phyloP scores from a whole-genome alignment of 2,329 filamentous ascomycete genomes.

The Plenodomus biglobosus region DNA sequence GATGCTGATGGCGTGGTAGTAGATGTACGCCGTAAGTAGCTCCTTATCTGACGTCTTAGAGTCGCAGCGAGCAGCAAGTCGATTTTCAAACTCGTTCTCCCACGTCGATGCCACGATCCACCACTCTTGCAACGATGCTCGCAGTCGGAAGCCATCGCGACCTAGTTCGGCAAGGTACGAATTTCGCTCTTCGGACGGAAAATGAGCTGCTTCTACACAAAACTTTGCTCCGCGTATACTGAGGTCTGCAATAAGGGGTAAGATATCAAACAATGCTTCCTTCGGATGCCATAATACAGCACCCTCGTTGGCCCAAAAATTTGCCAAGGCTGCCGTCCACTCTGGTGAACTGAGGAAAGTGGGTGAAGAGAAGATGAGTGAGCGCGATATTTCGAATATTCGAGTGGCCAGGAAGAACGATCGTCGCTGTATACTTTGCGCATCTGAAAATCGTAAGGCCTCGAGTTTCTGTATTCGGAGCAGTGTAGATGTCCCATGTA shows the following conservation, averaged over 20 bases:
- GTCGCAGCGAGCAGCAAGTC: not conserved
- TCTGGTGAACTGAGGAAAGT: constrained; percentile 23
- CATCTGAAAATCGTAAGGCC: constrained; percentile 5
- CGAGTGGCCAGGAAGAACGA: constrained; percentile 30
- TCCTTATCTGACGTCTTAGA: constrained; percentile 10
- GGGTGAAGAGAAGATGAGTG: constrained; percentile 27
- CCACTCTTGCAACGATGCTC: constrained; percentile 20
- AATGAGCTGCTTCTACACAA: constrained; percentile 1
- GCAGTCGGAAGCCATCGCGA: constrained; percentile 22
- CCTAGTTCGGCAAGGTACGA: constrained; percentile 10
- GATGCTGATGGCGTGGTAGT: constrained; percentile 32
- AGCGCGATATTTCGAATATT: constrained; percentile 32
- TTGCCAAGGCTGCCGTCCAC: constrained; percentile 21
- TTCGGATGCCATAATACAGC: constrained; percentile 24
- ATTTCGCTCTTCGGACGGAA: not conserved
- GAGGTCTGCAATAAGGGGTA: constrained; percentile 24
- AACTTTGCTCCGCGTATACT: constrained; percentile 17
- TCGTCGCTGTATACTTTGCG: constrained; percentile 10
- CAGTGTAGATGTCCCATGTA: constrained; percentile 31
- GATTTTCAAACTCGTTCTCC: constrained; percentile 4
- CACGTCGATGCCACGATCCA: constrained; percentile 10
- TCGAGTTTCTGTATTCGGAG: constrained; percentile 23
- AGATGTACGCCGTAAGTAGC: constrained; percentile 14
- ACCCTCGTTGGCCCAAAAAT: constrained; percentile 18
- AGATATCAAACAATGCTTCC: constrained; percentile 30